These are phyloP conservation scores for Xylariaceae sp. DNA, from an alignment of 2,329 filamentous ascomycete genomes.

Conservation along the genomic window DNA sequence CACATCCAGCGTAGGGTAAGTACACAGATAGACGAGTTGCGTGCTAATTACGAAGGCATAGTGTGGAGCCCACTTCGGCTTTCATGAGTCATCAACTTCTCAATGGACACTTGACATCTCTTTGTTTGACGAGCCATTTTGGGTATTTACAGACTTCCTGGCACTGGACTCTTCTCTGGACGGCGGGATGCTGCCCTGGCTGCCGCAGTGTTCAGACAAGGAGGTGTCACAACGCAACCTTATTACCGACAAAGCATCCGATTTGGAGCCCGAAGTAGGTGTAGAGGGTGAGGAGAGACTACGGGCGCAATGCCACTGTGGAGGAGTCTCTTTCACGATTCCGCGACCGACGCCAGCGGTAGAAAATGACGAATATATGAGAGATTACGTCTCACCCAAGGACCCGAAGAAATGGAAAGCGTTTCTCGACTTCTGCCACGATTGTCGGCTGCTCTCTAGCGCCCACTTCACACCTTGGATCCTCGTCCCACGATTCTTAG, in stretches of 20 bases:
- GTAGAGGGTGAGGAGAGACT: slow-evolving; percentile 47
- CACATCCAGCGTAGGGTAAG: too few species aligned
- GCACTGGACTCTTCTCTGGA: background rate
- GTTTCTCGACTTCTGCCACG: slow-evolving; percentile 49
- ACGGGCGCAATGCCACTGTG: slow-evolving; percentile 53
- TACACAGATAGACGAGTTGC: too few species aligned
- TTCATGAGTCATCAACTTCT: slow-evolving; percentile 41
- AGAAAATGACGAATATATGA: slow-evolving; percentile 39
- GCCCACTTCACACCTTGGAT: slow-evolving; percentile 51
- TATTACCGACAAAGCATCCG: too few species aligned
- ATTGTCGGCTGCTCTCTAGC: slow-evolving; percentile 52
- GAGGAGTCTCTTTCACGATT: slow-evolving; percentile 54
- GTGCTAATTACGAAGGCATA: background rate
- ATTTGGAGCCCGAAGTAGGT: slow-evolving; percentile 32
- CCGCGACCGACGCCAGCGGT: slow-evolving; percentile 45
- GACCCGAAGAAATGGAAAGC: slow-evolving; percentile 52
- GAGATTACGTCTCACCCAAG: slow-evolving; percentile 40
- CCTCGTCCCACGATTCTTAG: slow-evolving; percentile 45
- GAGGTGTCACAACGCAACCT: too few species aligned
- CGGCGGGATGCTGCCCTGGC: background rate
- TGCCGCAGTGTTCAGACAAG: background rate
- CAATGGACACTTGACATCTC: slow-evolving; percentile 36
- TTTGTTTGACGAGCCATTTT: slow-evolving; percentile 31
- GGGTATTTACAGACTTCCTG: background rate
- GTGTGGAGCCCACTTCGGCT: slow-evolving; percentile 26